Evolutionary conservation across 2,329 filamentous ascomycete genomes (phyloP).

Genomic region (Diaporthe sp.): DNA sequence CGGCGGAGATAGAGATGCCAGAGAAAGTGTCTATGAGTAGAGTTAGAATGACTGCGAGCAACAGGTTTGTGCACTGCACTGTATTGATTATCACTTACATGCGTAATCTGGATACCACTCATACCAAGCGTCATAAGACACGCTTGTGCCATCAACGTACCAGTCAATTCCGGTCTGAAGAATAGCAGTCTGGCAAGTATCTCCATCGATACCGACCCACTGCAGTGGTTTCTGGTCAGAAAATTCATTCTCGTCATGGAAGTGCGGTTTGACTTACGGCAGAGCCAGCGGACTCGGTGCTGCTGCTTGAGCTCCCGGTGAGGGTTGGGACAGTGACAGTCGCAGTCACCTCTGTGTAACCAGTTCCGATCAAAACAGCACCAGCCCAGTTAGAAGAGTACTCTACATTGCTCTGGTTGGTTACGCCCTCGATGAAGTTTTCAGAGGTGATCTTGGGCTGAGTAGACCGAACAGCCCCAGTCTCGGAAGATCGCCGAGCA

Average conservation of each 20-base stretch:
- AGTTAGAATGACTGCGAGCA: neutral
- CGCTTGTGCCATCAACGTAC: conserved; percentile 54
- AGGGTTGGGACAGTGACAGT: conserved; percentile 60
- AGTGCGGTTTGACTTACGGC: conserved; percentile 46
- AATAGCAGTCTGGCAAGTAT: conserved; percentile 66
- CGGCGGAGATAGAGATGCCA: conserved; percentile 41
- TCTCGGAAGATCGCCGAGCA: neutral
- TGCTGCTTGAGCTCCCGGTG: conserved; percentile 51
- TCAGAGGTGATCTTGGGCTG: conserved; percentile 32
- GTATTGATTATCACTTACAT: conserved; percentile 34
- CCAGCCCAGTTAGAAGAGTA: conserved; percentile 66
- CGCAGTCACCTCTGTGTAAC: conserved; percentile 64
- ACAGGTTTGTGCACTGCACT: neutral
- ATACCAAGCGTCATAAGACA: conserved; percentile 68
- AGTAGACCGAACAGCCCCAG: neutral
- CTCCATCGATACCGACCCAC: conserved; percentile 73
- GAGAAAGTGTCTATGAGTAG: conserved; percentile 36
- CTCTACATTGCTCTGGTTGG: conserved; percentile 35
- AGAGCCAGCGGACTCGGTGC: conserved; percentile 57
- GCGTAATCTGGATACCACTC: conserved; percentile 72
- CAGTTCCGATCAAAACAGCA: conserved; percentile 62
- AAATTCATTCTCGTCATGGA: accelerated
- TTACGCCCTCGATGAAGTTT: neutral
- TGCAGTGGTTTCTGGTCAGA: neutral
- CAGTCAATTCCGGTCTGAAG: conserved; percentile 71